Percentiles rank a stretch among this genome's conserved stretches.
phyloP scores from a whole-genome alignment of 2,329 filamentous ascomycete species.

The Ascosphaera apis region DNA sequence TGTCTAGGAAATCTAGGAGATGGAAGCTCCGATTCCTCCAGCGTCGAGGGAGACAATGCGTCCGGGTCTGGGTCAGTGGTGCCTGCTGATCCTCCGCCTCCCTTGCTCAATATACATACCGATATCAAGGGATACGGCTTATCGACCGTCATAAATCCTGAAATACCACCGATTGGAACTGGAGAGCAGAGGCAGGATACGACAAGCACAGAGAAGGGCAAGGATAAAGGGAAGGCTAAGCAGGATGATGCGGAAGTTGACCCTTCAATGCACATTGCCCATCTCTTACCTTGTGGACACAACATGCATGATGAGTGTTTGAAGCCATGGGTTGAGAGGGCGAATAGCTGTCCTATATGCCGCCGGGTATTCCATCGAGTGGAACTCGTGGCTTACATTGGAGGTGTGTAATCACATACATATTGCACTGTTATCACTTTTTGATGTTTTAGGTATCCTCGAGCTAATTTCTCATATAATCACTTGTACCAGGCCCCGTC shows the following conservation, averaged over 20 bases:
- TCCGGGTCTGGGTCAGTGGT: not conserved
- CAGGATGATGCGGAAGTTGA: not conserved
- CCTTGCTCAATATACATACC: slow-evolving; percentile 7
- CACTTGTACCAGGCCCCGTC: slow-evolving; percentile 23
- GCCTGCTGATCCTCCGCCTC: slow-evolving; percentile 18
- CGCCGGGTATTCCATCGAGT: slow-evolving; percentile 78
- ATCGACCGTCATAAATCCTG: slow-evolving; percentile 7
- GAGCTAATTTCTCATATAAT: slow-evolving; percentile 1
- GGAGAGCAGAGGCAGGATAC: slow-evolving; percentile 7
- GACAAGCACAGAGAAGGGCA: slow-evolving; percentile 3
- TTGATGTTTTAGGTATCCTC: not conserved
- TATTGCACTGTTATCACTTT: slow-evolving; percentile 2
- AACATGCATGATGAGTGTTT: slow-evolving; percentile 82
- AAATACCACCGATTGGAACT: slow-evolving; percentile 10
- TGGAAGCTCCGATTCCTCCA: slow-evolving; percentile 27
- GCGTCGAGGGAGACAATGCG: not conserved
- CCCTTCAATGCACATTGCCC: slow-evolving; percentile 23
- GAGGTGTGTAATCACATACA: slow-evolving; percentile 36
- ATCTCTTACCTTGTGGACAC: slow-evolving; percentile 60
- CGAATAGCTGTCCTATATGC: slow-evolving; percentile 96
- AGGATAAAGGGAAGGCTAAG: not conserved
- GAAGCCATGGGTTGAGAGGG: slow-evolving; percentile 82
- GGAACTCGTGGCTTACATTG: slow-evolving; percentile 54
- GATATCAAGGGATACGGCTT: slow-evolving; percentile 11
- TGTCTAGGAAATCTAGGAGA: slow-evolving; percentile 46